Evolutionary conservation across 2,329 filamentous ascomycete genomes (phyloP).

Genomic region (Paramyrothecium sp.): DNA sequence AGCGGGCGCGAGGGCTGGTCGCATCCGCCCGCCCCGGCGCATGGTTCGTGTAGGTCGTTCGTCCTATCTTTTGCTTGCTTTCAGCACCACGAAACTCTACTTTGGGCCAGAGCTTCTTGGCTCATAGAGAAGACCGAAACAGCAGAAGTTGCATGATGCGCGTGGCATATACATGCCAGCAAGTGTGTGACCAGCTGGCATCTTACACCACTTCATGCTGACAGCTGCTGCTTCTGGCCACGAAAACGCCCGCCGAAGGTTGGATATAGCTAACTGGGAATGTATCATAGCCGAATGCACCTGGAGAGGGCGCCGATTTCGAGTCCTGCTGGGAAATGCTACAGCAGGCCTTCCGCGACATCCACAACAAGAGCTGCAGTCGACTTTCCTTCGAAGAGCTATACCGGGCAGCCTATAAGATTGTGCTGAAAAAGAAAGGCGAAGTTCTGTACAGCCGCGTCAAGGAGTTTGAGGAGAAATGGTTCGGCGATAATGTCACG

Average conservation of each 20-base stretch:
- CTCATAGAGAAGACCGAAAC: too few species aligned
- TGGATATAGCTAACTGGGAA: too few species aligned
- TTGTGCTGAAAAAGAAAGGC: constrained; percentile 86
- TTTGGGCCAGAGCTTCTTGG: too few species aligned
- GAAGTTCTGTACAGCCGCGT: constrained; percentile 78
- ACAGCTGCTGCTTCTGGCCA: too few species aligned
- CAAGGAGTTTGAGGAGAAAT: constrained; percentile 75
- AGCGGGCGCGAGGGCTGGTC: constrained; percentile 34
- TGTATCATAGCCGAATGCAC: constrained; percentile 25
- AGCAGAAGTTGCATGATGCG: too few species aligned
- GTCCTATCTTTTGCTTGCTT: too few species aligned
- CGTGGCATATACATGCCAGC: too few species aligned
- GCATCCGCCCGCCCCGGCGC: constrained; percentile 42
- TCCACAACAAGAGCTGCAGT: constrained; percentile 89
- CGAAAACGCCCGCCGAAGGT: too few species aligned
- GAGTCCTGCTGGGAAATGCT: constrained; percentile 82
- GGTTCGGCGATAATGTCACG: constrained; percentile 75
- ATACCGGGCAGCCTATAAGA: constrained; percentile 91
- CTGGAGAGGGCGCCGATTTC: constrained; percentile 69
- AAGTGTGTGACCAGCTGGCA: too few species aligned
- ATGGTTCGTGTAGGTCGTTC: constrained; percentile 40
- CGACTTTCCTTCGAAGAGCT: constrained; percentile 91
- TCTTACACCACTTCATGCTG: too few species aligned
- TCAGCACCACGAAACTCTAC: background rate
- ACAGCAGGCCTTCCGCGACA: constrained; percentile 75